Evolutionary conservation across 1,284 basidiomycete species (phyloP).

Genomic region (Cystobasidiaceae sp.): DNA sequence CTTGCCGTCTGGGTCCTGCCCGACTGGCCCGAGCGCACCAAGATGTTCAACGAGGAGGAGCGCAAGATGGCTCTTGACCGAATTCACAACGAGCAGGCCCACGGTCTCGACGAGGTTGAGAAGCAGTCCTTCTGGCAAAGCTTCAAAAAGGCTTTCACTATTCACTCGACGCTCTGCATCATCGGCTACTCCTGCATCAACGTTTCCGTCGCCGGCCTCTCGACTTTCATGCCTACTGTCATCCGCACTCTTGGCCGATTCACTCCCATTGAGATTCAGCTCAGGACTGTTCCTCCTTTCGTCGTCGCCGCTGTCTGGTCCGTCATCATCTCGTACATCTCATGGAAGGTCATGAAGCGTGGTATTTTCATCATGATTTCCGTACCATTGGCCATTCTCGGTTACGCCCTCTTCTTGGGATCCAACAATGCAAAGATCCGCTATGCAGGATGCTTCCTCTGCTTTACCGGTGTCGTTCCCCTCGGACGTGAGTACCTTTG

Average conservation of each 20-base stretch:
- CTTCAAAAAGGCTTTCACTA: constrained; percentile 12
- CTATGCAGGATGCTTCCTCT: constrained; percentile 37
- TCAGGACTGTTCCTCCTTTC: constrained; percentile 35
- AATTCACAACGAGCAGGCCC: constrained; percentile 9
- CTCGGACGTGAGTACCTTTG: background rate
- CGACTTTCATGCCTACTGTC: constrained; percentile 38
- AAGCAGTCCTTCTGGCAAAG: constrained; percentile 8
- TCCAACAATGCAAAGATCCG: constrained; percentile 29
- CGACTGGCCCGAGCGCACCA: constrained; percentile 43
- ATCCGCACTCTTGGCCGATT: constrained; percentile 34
- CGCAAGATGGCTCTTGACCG: constrained; percentile 39
- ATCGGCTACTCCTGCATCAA: constrained; percentile 20
- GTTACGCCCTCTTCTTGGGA: constrained; percentile 39
- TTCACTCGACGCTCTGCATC: constrained; percentile 20
- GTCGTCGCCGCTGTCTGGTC: constrained; percentile 35
- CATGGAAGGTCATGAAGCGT: constrained; percentile 33
- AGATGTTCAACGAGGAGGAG: constrained; percentile 45
- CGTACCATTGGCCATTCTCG: constrained; percentile 29
- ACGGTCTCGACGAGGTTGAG: constrained; percentile 13
- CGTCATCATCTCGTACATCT: constrained; percentile 25
- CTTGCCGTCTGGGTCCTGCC: constrained; percentile 45
- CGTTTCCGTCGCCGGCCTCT: constrained; percentile 26
- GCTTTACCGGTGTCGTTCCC: constrained; percentile 27
- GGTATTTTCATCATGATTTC: constrained; percentile 34
- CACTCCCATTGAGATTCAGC: constrained; percentile 19